Percentiles rank a stretch among this genome's conserved stretches.
These are phyloP conservation scores for Nemania abortiva DNA, from an alignment of 2,329 filamentous ascomycete species.

Conservation along the genomic window DNA sequence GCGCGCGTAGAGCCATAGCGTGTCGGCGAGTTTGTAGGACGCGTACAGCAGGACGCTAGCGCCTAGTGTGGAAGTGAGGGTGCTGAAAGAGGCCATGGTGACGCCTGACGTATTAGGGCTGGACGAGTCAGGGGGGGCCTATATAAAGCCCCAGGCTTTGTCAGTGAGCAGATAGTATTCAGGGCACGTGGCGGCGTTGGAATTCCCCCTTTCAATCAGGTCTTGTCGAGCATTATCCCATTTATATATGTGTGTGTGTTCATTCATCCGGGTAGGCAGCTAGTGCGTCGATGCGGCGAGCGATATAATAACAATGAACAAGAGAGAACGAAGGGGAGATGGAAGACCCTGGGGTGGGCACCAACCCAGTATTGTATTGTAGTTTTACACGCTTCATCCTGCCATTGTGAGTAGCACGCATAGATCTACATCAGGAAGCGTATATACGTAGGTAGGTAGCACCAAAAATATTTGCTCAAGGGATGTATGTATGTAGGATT, in stretches of 20 bases:
- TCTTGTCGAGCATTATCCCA: constrained; percentile 10
- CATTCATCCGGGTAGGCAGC: not conserved
- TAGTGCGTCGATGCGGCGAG: not conserved
- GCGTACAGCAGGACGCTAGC: constrained; percentile 38
- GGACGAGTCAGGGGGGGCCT: no score
- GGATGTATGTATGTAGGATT: not conserved
- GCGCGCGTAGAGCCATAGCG: constrained; percentile 38
- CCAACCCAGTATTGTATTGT: not conserved
- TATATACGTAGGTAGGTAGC: not conserved
- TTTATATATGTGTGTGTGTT: not conserved
- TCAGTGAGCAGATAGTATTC: not conserved
- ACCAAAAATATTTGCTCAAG: not conserved
- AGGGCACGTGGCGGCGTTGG: not conserved
- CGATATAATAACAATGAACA: not conserved
- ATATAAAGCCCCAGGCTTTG: not conserved
- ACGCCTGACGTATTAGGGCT: not conserved
- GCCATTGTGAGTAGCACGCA: not conserved
- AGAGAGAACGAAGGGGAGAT: not conserved
- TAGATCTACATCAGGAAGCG: not conserved
- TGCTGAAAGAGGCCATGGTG: constrained; percentile 28
- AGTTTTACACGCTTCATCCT: not conserved
- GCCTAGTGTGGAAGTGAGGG: constrained; percentile 37
- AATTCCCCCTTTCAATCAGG: not conserved
- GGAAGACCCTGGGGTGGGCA: not conserved
- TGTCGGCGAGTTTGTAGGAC: constrained; percentile 31